phyloP scores from a whole-genome alignment of 106 monocot genomes.

The Xerophyta viscosa region DNA sequence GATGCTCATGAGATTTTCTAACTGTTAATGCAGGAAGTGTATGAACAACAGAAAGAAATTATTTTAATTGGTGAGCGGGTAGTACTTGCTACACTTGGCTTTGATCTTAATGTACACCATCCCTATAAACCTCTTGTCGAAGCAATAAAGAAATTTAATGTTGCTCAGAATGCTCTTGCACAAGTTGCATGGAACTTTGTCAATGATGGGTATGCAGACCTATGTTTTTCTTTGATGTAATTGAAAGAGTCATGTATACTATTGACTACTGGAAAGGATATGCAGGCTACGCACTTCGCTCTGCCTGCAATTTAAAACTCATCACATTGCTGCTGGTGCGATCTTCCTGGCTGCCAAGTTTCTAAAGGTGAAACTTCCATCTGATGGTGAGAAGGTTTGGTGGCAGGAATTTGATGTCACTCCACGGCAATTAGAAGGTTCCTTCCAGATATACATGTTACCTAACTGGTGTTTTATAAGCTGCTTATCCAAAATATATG shows the following conservation, averaged over 20 bases:
- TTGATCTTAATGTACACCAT: slow-evolving; percentile 82
- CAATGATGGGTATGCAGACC: slow-evolving; percentile 88
- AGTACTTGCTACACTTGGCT: slow-evolving; percentile 83
- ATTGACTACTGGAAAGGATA: neutral
- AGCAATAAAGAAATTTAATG: slow-evolving; percentile 93
- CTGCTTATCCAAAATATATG: no score
- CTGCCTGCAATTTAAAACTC: slow-evolving; percentile 93
- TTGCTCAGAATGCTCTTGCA: slow-evolving; percentile 88
- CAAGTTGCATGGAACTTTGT: slow-evolving; percentile 99
- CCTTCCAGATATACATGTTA: neutral
- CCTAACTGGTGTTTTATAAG: no score
- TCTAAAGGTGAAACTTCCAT: slow-evolving; percentile 92
- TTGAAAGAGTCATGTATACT: slow-evolving; percentile 22
- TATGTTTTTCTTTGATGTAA: neutral
- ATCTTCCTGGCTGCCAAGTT: slow-evolving; percentile 98
- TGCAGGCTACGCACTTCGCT: slow-evolving; percentile 91
- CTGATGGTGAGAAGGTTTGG: slow-evolving; percentile 92
- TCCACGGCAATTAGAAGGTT: slow-evolving; percentile 87
- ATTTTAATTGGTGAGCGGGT: slow-evolving; percentile 81
- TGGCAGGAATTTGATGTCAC: slow-evolving; percentile 99
- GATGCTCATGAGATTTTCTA: neutral
- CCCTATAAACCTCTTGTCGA: slow-evolving; percentile 89
- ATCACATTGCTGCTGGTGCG: slow-evolving; percentile 96
- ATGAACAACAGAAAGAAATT: slow-evolving; percentile 88
- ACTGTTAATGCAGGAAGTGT: slow-evolving; percentile 58